Evolutionary conservation across 495 filamentous ascomycete species (phyloP).

Genomic region (Articulospora tetracladia): DNA sequence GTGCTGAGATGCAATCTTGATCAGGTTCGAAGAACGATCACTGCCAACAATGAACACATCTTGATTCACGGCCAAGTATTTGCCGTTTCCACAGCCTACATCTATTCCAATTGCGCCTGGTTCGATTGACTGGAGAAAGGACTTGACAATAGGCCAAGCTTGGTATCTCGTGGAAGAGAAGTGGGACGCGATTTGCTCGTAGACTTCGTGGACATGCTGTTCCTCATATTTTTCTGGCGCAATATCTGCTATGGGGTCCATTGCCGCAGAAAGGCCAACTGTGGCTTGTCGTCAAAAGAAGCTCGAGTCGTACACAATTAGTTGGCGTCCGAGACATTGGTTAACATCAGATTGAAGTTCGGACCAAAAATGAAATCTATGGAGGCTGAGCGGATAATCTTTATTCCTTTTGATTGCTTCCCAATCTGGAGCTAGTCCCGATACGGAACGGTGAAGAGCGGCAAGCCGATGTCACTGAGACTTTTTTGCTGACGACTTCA

Average conservation of each 20-base stretch:
- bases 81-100: constrained; percentile 94
- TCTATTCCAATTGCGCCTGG: constrained; percentile 84
- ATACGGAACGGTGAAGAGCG: neutral
- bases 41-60: constrained; percentile 80
- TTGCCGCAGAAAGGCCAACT: neutral
- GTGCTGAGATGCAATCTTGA: constrained; percentile 65
- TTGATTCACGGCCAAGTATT: constrained; percentile 80
- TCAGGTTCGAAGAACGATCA: constrained; percentile 79
- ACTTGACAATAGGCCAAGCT: constrained; percentile 91
- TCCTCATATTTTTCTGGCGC: constrained; percentile 60
- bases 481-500: neutral
- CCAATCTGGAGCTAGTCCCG: neutral
- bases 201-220: constrained; percentile 85
- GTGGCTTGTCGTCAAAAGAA: constrained; percentile 20
- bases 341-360: neutral
- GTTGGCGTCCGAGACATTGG: constrained; percentile 16
- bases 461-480: neutral
- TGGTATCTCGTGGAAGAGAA: constrained; percentile 96
- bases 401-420: neutral
- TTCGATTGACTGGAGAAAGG: constrained; percentile 64
- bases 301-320: constrained; percentile 4
- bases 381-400: constrained; percentile 1
- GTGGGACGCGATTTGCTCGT: constrained; percentile 90
- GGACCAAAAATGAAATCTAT: neutral
- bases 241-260: neutral